Evolutionary conservation across 176 grass and related monocot species (phyloP).

Genomic region (Phoenix dactylifera): DNA sequence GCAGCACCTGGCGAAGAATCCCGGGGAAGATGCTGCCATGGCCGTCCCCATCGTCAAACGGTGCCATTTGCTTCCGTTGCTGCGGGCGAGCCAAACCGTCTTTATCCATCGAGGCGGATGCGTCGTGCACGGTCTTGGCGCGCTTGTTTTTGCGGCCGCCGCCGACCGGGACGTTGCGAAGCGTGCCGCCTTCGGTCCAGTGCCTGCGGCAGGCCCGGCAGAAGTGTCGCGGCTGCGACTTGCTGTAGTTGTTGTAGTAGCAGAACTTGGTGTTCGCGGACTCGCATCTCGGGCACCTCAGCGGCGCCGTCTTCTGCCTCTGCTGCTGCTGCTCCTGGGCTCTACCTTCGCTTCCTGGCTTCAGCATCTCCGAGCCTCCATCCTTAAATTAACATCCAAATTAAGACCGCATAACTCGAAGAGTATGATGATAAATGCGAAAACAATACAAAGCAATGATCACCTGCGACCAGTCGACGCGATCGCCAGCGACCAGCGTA

Average conservation of each 20-base stretch:
- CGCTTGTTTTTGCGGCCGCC: slow-evolving; percentile 54
- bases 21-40: neutral
- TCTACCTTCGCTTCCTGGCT: too few relatives aligned
- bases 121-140: slow-evolving; percentile 16
- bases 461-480: too few relatives aligned
- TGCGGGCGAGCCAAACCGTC: slow-evolving; percentile 18
- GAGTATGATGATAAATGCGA: too few relatives aligned
- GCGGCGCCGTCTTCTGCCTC: slow-evolving; percentile 7
- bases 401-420: neutral
- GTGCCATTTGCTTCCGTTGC: slow-evolving; percentile 1
- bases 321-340: neutral
- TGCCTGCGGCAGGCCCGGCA: slow-evolving; percentile 79
- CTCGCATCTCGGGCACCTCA: slow-evolving; percentile 67
- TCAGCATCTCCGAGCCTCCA: too few relatives aligned
- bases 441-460: too few relatives aligned
- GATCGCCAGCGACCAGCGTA: too few relatives aligned
- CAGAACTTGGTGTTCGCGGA: slow-evolving; percentile 94
- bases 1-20: neutral
- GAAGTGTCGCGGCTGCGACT: slow-evolving; percentile 75
- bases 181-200: slow-evolving; percentile 83
- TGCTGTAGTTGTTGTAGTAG: slow-evolving; percentile 99
- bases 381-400: neutral
- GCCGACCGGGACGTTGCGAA: slow-evolving; percentile 75
- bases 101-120: neutral
- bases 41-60: neutral